phyloP scores from a whole-genome alignment of 169 alveolate genomes.

The Hepatocystis sp. region DNA sequence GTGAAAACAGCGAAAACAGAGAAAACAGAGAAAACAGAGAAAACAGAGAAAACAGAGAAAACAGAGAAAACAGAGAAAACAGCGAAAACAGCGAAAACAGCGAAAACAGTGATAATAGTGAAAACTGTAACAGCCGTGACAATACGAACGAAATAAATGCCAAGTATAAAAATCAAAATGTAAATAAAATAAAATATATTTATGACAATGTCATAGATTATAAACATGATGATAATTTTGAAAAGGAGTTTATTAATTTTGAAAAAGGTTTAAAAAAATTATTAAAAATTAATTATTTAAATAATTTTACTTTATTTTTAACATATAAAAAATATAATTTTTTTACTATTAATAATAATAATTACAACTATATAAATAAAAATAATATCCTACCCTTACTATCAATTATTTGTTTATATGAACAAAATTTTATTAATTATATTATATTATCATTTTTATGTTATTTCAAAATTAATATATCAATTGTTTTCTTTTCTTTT shows the following conservation, averaged over 20 bases:
- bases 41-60: no score
- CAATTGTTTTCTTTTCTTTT: constrained; percentile 15
- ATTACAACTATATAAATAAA: constrained; percentile 27
- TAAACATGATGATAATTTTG: constrained; percentile 35
- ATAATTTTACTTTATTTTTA: constrained; percentile 15
- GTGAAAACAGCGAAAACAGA: no score
- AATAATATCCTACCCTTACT: constrained; percentile 28
- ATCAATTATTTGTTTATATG: constrained; percentile 33
- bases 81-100: background rate
- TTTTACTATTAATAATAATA: constrained; percentile 52
- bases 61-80: background rate
- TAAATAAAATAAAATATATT: constrained; percentile 26
- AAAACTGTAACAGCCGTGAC: background rate
- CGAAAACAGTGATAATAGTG: background rate
- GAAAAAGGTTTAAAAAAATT: constrained; percentile 27
- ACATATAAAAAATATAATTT: constrained; percentile 27
- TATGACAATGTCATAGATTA: constrained; percentile 36
- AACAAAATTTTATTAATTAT: constrained; percentile 23
- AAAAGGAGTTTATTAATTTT: constrained; percentile 1
- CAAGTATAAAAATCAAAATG: background rate
- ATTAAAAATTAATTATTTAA: constrained; percentile 19
- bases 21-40: no score
- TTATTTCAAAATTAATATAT: constrained; percentile 34
- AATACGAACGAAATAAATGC: constrained; percentile 14
- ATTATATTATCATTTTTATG: constrained; percentile 39